Evolutionary conservation across 805 yeast genomes (phyloP).

Genomic region (Starmerella riodocensis): DNA sequence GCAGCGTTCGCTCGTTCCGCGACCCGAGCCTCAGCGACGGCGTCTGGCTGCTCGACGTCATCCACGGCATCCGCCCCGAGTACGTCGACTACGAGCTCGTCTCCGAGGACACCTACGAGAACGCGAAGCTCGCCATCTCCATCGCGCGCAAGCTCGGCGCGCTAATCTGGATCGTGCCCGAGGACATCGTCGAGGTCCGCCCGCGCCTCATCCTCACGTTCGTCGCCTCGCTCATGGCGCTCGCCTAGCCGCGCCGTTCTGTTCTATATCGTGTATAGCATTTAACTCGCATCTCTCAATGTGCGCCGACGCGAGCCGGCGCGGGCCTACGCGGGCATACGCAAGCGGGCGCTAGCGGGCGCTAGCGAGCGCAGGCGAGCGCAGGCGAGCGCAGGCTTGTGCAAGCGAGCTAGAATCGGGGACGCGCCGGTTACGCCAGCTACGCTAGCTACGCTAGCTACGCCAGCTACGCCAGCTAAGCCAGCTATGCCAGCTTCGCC

Average conservation of each 20-base stretch:
- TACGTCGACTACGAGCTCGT: slow-evolving; percentile 94
- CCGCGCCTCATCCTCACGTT: slow-evolving; percentile 85
- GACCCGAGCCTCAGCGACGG: slow-evolving; percentile 68
- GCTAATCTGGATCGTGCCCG: slow-evolving; percentile 98
- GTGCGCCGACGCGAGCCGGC: too few relatives aligned
- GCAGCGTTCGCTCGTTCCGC: slow-evolving; percentile 67
- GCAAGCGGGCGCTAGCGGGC: too few relatives aligned
- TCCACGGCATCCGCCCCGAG: slow-evolving; percentile 91
- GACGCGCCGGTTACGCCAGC: too few relatives aligned
- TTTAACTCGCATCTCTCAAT: too few relatives aligned
- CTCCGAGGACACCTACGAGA: slow-evolving; percentile 76
- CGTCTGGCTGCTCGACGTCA: slow-evolving; percentile 72
- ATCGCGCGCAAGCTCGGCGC: slow-evolving; percentile 98
- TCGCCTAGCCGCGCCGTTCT: slow-evolving; percentile 20
- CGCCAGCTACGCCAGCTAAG: too few relatives aligned
- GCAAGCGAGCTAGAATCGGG: too few relatives aligned
- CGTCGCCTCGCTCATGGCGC: slow-evolving; percentile 87
- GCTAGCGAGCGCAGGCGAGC: too few relatives aligned
- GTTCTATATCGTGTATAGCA: neutral
- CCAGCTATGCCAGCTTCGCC: too few relatives aligned
- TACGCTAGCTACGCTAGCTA: too few relatives aligned
- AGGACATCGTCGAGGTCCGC: slow-evolving; percentile 93
- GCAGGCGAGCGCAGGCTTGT: too few relatives aligned
- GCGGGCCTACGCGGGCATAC: too few relatives aligned
- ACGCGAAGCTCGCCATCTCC: slow-evolving; percentile 93